Percentiles rank a stretch among this genome's conserved stretches.
phyloP scores from a whole-genome alignment of 2,329 filamentous ascomycete genomes.

The Cladophialophora chaetospira region DNA sequence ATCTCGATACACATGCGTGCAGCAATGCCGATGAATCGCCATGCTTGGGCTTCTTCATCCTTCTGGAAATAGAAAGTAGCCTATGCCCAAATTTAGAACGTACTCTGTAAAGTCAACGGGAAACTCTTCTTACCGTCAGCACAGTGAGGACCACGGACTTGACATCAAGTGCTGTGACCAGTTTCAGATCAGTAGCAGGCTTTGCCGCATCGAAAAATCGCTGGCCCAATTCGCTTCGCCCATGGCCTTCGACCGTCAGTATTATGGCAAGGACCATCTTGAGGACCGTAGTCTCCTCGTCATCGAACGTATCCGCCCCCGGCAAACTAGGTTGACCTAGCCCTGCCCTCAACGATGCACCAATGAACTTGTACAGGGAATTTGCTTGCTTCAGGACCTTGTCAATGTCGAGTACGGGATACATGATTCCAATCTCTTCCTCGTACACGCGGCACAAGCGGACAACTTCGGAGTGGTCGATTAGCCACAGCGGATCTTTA shows the following conservation, averaged over 20 bases:
- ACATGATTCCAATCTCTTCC: conserved; percentile 91
- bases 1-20: conserved; percentile 77
- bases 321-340: conserved; percentile 57
- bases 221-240: conserved; percentile 72
- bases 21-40: conserved; percentile 83
- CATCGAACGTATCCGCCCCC: conserved; percentile 61
- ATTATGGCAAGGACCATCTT: conserved; percentile 83
- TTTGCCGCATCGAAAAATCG: conserved; percentile 77
- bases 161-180: conserved; percentile 59
- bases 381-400: conserved; percentile 70
- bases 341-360: conserved; percentile 62
- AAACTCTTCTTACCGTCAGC: conserved; percentile 51
- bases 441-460: conserved; percentile 78
- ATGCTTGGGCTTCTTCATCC: conserved; percentile 82
- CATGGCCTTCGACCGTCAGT: conserved; percentile 74
- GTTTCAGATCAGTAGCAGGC: conserved; percentile 65
- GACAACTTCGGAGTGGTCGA: conserved; percentile 76
- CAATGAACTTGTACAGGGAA: conserved; percentile 71
- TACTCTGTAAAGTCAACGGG: too few relatives aligned
- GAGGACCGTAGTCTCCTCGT: conserved; percentile 68
- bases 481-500: conserved; percentile 78
- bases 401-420: conserved; percentile 78
- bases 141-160: conserved; percentile 62
- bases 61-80: conserved; percentile 79
- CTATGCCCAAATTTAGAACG: conserved; percentile 44